phyloP scores from a whole-genome alignment of 768 basidiomycete genomes.

The Nidula microcarpa region DNA sequence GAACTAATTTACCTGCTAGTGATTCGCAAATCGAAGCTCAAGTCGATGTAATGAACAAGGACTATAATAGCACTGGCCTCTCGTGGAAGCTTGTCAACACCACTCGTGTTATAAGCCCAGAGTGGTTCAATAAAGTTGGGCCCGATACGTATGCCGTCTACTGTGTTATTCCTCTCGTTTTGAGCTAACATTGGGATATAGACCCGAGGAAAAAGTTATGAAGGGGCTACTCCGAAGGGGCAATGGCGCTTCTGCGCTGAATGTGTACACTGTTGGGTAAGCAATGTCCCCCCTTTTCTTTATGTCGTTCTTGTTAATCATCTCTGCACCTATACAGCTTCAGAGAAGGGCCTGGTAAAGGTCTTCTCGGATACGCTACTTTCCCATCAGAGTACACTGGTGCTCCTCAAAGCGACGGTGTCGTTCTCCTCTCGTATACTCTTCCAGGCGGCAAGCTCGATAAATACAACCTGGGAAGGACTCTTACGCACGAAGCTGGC shows the following conservation, averaged over 20 bases:
- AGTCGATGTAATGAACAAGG: conserved; percentile 35
- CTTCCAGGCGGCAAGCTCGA: conserved; percentile 35
- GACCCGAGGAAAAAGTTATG: conserved; percentile 35
- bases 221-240: conserved; percentile 40
- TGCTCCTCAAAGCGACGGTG: conserved; percentile 42
- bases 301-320: conserved; percentile 10
- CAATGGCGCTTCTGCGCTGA: conserved; percentile 30
- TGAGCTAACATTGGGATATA: conserved; percentile 5
- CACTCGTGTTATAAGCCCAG: conserved; percentile 35
- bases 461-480: conserved; percentile 41
- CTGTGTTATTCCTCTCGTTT: neutral
- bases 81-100: conserved; percentile 36
- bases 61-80: conserved; percentile 35
- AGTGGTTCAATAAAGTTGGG: conserved; percentile 45
- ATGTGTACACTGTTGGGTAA: conserved; percentile 49
- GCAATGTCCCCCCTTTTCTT: neutral
- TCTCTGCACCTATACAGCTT: conserved; percentile 17
- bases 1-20: conserved; percentile 9
- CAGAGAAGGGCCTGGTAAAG: conserved; percentile 18
- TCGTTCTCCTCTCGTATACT: conserved; percentile 34
- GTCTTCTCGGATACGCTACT: conserved; percentile 49
- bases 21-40: conserved; percentile 29
- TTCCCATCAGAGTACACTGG: conserved; percentile 40
- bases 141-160: conserved; percentile 21
- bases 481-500: conserved; percentile 50